These are phyloP conservation scores for Colletotrichum orbiculare DNA, from an alignment of 2,329 filamentous ascomycete species.

Conservation along the genomic window DNA sequence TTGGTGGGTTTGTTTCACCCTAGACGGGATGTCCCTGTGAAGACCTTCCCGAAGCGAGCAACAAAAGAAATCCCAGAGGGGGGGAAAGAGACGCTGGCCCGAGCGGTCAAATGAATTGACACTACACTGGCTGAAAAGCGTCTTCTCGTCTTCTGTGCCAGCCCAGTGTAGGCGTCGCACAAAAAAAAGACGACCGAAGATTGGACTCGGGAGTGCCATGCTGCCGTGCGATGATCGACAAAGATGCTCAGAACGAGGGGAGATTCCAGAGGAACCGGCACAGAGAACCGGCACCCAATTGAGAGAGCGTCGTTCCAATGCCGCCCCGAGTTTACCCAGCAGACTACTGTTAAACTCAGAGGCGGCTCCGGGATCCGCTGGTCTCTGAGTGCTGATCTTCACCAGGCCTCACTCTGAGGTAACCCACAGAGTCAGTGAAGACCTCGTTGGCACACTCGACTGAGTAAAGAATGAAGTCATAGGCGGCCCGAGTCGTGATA, in stretches of 20 bases:
- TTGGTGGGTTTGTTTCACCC: constrained; percentile 28
- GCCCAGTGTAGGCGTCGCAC: not conserved
- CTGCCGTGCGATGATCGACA: constrained; percentile 16
- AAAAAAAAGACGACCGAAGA: not conserved
- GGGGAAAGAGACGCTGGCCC: not conserved
- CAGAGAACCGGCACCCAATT: not conserved
- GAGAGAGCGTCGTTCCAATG: not conserved
- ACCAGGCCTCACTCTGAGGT: constrained; percentile 2
- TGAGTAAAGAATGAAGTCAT: constrained; percentile 17
- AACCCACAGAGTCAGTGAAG: not conserved
- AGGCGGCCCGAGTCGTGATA: not conserved
- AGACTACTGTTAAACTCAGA: constrained; percentile 2
- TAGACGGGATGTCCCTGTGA: constrained; percentile 23
- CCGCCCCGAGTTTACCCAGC: constrained; percentile 13
- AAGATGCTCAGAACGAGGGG: too few relatives aligned
- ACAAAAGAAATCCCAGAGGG: constrained; percentile 9
- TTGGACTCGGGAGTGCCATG: not conserved
- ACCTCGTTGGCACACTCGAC: not conserved
- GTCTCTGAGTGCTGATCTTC: not conserved
- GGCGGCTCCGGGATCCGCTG: constrained; percentile 7
- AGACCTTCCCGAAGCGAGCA: not conserved
- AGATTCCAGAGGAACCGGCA: not conserved
- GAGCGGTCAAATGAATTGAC: not conserved
- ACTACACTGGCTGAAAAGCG: not conserved
- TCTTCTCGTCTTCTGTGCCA: not conserved